These are phyloP conservation scores for Fusarium mangiferae DNA, from an alignment of 2,329 filamentous ascomycete species.

Conservation along the genomic window DNA sequence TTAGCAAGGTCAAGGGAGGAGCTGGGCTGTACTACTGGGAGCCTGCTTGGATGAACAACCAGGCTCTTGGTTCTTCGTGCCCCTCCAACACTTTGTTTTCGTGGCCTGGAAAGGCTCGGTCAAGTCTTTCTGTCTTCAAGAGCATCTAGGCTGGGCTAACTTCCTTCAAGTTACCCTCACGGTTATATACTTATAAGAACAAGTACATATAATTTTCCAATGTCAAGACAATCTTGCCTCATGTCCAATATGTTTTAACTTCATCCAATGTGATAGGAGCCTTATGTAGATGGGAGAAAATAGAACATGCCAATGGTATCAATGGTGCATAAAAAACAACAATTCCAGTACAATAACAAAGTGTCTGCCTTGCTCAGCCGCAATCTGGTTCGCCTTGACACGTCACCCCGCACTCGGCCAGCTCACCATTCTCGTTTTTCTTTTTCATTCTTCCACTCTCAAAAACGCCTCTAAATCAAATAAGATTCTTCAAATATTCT, in stretches of 20 bases:
- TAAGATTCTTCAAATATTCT: not conserved
- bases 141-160: constrained; percentile 50
- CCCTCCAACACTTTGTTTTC: constrained; percentile 71
- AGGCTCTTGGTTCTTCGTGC: constrained; percentile 72
- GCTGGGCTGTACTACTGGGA: constrained; percentile 79
- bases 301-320: fast-evolving
- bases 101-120: constrained; percentile 63
- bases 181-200: not conserved
- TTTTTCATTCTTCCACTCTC: no score
- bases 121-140: constrained; percentile 66
- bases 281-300: fast-evolving
- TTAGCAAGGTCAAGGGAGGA: constrained; percentile 64
- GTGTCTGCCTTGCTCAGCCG: not conserved
- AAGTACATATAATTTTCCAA: not conserved
- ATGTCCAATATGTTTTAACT: no score
- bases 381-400: not conserved
- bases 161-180: fast-evolving
- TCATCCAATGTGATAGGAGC: fast-evolving
- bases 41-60: constrained; percentile 75
- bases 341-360: not conserved
- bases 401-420: not conserved
- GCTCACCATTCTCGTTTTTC: fast-evolving
- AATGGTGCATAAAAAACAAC: fast-evolving
- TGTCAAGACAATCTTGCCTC: no score
- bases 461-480: fast-evolving